phyloP scores from a whole-genome alignment of 2,329 filamentous ascomycete species.

The Coleophoma cylindrospora region DNA sequence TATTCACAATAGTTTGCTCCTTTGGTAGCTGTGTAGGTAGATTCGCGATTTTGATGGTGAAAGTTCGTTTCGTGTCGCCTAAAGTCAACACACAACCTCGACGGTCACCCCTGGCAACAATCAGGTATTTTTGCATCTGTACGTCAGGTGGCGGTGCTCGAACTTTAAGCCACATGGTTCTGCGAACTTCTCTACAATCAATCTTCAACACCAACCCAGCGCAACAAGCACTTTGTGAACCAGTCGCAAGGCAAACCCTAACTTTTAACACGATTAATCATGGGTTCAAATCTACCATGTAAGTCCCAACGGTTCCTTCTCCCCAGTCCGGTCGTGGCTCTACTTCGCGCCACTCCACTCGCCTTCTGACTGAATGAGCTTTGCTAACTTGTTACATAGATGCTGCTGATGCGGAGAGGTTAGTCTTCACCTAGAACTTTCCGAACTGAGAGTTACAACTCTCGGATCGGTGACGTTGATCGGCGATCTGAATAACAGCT shows the following conservation, averaged over 20 bases:
- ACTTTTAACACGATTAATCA: slow-evolving; percentile 3
- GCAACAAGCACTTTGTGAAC: too few species aligned
- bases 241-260: background rate
- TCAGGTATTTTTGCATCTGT: background rate
- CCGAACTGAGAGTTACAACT: too few species aligned
- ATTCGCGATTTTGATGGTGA: background rate
- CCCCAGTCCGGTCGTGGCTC: slow-evolving; percentile 15
- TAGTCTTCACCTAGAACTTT: slow-evolving; percentile 19
- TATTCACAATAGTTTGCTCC: background rate
- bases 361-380: background rate
- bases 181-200: background rate
- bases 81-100: background rate
- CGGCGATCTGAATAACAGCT: slow-evolving; percentile 4
- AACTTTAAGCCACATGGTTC: background rate
- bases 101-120: slow-evolving; percentile 2
- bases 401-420: slow-evolving; percentile 97
- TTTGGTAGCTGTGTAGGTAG: background rate
- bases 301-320: slow-evolving; percentile 13
- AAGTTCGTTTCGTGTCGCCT: background rate
- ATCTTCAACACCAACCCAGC: slow-evolving; percentile 3
- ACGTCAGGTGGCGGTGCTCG: slow-evolving; percentile 1
- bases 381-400: slow-evolving; percentile 49
- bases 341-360: slow-evolving; percentile 15
- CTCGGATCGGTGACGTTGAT: background rate
- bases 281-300: slow-evolving; percentile 26